These are phyloP conservation scores for Astrocystis sublimbata DNA, from an alignment of 495 filamentous ascomycete genomes.

Conservation along the genomic window DNA sequence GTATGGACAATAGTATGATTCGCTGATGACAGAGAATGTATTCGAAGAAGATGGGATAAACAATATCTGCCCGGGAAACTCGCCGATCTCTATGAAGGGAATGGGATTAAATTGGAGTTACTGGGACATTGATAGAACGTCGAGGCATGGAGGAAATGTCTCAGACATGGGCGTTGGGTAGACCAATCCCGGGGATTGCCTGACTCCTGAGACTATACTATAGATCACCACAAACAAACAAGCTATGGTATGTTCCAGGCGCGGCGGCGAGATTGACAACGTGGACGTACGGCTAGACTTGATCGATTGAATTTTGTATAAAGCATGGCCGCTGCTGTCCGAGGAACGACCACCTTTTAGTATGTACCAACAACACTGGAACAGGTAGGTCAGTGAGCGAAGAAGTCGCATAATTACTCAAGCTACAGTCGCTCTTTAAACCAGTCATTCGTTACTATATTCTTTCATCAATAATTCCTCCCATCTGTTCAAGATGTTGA, in stretches of 20 bases:
- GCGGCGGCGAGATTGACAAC: background rate
- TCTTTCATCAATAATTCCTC: background rate
- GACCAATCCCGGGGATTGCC: background rate
- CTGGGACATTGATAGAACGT: background rate
- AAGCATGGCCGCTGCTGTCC: slow-evolving; percentile 1
- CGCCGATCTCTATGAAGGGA: background rate
- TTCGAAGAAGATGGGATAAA: background rate
- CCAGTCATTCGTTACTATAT: background rate
- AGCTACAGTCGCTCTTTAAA: background rate
- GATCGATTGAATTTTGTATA: background rate
- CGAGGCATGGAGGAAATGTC: background rate
- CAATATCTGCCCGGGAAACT: background rate
- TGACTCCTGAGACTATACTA: background rate
- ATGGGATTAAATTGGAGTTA: background rate
- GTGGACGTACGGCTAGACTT: background rate
- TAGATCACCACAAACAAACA: background rate
- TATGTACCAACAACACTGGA: background rate
- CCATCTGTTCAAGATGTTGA: slow-evolving; percentile 14
- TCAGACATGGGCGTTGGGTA: background rate
- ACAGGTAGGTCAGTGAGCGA: background rate
- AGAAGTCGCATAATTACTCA: background rate
- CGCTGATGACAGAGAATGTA: background rate
- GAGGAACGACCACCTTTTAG: background rate
- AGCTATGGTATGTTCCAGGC: background rate
- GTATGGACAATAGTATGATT: background rate